Evolutionary conservation across 306 rosid genomes (phyloP), one percentile per base, ranked within the genome.

Genomic region (Senna tora): DNA sequence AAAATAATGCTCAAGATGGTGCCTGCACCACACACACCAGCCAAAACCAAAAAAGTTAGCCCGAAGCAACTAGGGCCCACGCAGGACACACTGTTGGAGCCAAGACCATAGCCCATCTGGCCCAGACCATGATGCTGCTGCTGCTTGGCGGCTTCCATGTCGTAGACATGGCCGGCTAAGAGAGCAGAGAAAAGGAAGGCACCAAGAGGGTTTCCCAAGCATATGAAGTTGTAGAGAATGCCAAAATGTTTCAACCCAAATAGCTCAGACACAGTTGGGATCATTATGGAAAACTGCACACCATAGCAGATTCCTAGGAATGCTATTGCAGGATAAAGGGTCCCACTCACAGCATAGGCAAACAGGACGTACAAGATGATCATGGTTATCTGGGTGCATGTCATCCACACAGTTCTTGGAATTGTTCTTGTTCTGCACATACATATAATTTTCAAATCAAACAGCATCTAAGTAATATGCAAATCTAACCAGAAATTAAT

Each of bases 181-280:
- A 91, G 85, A 14, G 87, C 89, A 8, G 97, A 91, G 83, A 91
- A 91, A 38, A 91, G 91, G 17, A 84, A 74, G 16, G 97, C 97
- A 0, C 93, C 97, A 5, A 91, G 85, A 66, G 96, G 96, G 53
- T 91, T 91, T 59, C 89, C 96, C 69, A 91, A 42, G 0, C 78
- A 36, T 88, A 89, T 84, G 79, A 89, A 84, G 67, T 85, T 91
- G 84, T 53, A 78, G 22, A 91, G 61, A 58, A 89, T 10, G 11
- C 97, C 97, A 7, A 91, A 91, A 79, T 91, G 79, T 79, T 75
- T 81, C 79, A 91, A 56, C 5, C 97, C 97, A 55, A 91, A 91
- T 52, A 91, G 87, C 78, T 91, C 97, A 1, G 97, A 91, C 61
- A 91, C 97, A 1, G 97, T 89, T 5, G 97, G 96, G 69, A 91